A percentile compares a stretch with the other conserved stretches of the same genome.
phyloP scores from a whole-genome alignment of 2,329 filamentous ascomycete genomes.

The Gaeumannomyces sp. region DNA sequence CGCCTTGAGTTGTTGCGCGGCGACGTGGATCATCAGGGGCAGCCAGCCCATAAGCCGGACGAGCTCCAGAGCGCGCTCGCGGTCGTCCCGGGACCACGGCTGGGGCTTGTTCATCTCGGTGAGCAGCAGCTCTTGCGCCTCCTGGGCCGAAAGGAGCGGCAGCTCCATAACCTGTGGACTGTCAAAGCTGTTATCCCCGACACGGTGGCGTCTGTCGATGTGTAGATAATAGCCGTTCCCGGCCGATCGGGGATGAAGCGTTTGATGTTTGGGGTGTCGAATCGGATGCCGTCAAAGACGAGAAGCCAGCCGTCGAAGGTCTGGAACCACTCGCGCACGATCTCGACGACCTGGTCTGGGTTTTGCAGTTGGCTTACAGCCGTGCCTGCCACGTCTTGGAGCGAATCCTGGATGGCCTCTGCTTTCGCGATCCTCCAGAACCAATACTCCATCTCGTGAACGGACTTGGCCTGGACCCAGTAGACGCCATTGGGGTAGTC shows the following conservation, averaged over 20 bases:
- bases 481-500: constrained; percentile 62
- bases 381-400: constrained; percentile 19
- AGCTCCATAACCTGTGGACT: constrained; percentile 53
- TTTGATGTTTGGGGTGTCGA: constrained; percentile 49
- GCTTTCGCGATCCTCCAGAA: constrained; percentile 62
- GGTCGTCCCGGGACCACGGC: constrained; percentile 48
- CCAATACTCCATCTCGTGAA: constrained; percentile 51
- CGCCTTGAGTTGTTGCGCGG: constrained; percentile 54
- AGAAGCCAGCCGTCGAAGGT: constrained; percentile 58
- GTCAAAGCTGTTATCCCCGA: constrained; percentile 50
- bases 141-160: constrained; percentile 44
- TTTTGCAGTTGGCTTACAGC: constrained; percentile 29
- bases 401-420: constrained; percentile 37
- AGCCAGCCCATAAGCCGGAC: constrained; percentile 58
- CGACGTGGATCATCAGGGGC: constrained; percentile 62
- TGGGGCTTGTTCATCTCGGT: constrained; percentile 54
- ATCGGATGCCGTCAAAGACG: constrained; percentile 60
- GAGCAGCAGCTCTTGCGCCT: constrained; percentile 56
- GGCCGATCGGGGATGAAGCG: constrained; percentile 59
- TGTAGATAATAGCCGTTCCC: constrained; percentile 61
- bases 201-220: constrained; percentile 55
- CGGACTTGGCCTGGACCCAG: constrained; percentile 60
- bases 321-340: constrained; percentile 57
- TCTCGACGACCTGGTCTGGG: constrained; percentile 42
- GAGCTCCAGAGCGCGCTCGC: constrained; percentile 51